Evolutionary conservation across 2,329 filamentous ascomycete genomes (phyloP).

Genomic region (Alternaria panax): DNA sequence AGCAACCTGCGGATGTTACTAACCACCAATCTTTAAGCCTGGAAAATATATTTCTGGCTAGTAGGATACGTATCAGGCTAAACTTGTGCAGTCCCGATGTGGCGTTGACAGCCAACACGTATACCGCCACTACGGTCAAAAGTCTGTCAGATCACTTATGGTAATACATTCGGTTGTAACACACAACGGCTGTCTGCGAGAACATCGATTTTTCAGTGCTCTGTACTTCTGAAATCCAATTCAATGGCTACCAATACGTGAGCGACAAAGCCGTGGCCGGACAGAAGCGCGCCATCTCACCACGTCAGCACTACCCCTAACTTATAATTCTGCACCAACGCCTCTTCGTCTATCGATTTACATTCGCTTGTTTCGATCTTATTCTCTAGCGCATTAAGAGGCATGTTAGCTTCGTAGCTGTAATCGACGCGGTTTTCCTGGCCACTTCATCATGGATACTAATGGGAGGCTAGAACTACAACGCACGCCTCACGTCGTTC

Average conservation of each 20-base stretch:
- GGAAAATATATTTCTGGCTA: not conserved
- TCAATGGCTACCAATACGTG: not conserved
- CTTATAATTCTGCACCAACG: slow-evolving; percentile 6
- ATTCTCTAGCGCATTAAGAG: not conserved
- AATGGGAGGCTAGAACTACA: not conserved
- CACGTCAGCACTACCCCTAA: slow-evolving; percentile 17
- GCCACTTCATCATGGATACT: not conserved
- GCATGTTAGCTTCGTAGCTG: not conserved
- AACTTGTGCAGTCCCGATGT: not conserved
- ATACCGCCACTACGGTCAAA: not conserved
- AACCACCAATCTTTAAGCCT: not conserved
- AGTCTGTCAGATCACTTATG: not conserved
- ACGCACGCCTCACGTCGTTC: not conserved
- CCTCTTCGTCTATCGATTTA: not conserved
- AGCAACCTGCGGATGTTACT: slow-evolving; percentile 1
- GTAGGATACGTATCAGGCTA: not conserved
- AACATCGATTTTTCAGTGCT: not conserved
- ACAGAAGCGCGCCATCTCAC: slow-evolving; percentile 9
- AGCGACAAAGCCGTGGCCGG: slow-evolving; percentile 10
- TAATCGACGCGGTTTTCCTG: not conserved
- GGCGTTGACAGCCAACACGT: not conserved
- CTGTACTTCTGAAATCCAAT: not conserved
- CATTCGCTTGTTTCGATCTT: not conserved
- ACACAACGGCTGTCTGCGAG: not conserved
- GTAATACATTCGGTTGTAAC: slow-evolving; percentile 1